Percentiles rank a stretch among this genome's conserved stretches.
Conservation (phyloP, 768 basidiomycete genomes). For the Collybia sordida region DNA sequence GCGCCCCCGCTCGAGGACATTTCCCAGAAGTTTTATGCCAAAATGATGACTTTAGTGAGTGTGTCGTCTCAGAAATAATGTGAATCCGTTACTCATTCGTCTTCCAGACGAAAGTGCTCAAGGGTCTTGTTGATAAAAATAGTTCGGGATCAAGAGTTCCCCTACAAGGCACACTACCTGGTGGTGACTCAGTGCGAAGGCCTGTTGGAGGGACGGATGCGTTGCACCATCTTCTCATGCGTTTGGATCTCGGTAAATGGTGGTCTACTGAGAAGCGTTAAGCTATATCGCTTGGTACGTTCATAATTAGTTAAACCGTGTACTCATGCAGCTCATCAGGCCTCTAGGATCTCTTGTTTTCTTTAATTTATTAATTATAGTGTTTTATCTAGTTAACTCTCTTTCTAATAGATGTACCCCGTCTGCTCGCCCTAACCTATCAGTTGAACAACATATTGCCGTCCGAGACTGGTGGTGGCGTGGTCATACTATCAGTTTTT, state of each 20-base stretch:
- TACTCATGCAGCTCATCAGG: neutral
- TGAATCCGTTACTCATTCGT: slow-evolving; percentile 8
- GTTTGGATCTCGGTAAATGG: slow-evolving; percentile 58
- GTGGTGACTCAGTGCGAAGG: slow-evolving; percentile 25
- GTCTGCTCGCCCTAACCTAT: too few relatives aligned
- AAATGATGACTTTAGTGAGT: slow-evolving; percentile 60
- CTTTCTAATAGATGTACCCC: too few relatives aligned
- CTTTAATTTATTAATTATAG: too few relatives aligned
- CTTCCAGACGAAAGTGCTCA: slow-evolving; percentile 53
- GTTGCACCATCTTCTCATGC: slow-evolving; percentile 52
- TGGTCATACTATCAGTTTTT: neutral
- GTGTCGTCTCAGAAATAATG: neutral
- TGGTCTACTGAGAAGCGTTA: slow-evolving; percentile 37
- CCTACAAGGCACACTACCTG: slow-evolving; percentile 19
- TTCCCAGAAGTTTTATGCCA: slow-evolving; percentile 50
- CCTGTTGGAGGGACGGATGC: slow-evolving; percentile 53
- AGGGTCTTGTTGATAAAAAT: slow-evolving; percentile 54
- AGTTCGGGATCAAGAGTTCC: slow-evolving; percentile 22
- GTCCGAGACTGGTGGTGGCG: neutral
- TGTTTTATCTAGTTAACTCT: too few relatives aligned
- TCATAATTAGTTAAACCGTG: neutral
- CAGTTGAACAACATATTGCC: too few relatives aligned
- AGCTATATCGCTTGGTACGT: neutral
- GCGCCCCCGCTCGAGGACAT: slow-evolving; percentile 54
- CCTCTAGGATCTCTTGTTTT: neutral